Percentiles rank a stretch among this genome's conserved stretches.
Conservation (phyloP, 202 grass and related monocot genomes). For the Carex arenaria region DNA sequence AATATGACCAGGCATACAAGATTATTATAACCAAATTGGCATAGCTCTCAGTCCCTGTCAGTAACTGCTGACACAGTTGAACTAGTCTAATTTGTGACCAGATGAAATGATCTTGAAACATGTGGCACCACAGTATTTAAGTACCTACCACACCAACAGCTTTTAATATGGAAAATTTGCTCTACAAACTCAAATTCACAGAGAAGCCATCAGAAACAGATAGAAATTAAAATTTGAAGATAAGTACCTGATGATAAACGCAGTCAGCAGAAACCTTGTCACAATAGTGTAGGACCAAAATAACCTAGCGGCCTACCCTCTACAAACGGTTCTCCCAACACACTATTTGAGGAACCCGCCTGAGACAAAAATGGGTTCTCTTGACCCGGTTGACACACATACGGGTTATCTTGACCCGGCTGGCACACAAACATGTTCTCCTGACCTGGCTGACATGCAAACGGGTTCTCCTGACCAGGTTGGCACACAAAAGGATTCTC, state of each 20-base stretch:
- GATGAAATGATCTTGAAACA: neutral
- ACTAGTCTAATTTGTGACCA: neutral
- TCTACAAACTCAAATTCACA: neutral
- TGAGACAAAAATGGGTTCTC: conserved; percentile 13
- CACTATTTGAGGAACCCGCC: neutral
- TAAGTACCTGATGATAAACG: neutral
- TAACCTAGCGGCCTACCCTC: neutral
- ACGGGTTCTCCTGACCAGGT: neutral
- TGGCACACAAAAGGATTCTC: conserved; percentile 10
- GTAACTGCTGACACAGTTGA: neutral
- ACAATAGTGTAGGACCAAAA: conserved; percentile 14
- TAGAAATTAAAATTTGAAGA: neutral
- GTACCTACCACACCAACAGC: neutral
- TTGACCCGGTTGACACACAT: neutral
- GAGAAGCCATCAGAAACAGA: neutral
- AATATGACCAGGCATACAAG: neutral
- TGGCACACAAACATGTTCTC: neutral
- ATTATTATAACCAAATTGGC: neutral
- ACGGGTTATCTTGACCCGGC: neutral
- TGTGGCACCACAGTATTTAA: neutral
- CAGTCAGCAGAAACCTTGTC: neutral
- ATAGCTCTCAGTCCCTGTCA: neutral
- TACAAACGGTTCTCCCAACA: conserved; percentile 6
- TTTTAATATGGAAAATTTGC: neutral
- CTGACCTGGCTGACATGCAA: conserved; percentile 4